Evolutionary conservation across 257 asterid genomes (phyloP), one percentile per base, ranked within the genome.

Genomic region (Agastache rugosa): DNA sequence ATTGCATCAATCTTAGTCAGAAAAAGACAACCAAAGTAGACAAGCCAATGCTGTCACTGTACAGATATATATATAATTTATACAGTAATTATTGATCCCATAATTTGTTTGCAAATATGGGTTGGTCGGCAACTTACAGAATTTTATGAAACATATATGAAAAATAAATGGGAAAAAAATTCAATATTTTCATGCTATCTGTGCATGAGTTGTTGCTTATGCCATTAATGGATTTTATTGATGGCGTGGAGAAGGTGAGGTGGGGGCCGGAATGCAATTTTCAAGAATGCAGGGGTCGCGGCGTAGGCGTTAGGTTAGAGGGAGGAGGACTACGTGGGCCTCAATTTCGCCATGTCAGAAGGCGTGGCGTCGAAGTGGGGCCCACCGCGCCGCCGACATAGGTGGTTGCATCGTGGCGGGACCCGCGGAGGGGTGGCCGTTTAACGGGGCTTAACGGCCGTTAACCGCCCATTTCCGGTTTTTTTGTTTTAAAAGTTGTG

Each of bases 341-440:
- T 15, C 35, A 16, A 35, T 72, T 59, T 22, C 25, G 82, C 79
- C 94, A 80, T 87, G 82, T 87, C 75, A 72, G 58, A n/a, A 42
- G 50, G 59, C 41, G 58, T 44, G 64, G 64, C 63, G 63, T 55
- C 41, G 67, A 63, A 7, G 58, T 69, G 47, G 50, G 74, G 77
- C 10, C 42, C 22, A 1, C 20, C 12, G 80, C 27, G 69, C 45
- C 51, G 58, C 79, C 76, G 83, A 73, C 73, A 59, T 73, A 17
- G 82, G 88, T 88, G 75, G 90, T 82, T 88, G 81, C 83, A 79
- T 77, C 60, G 88, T 83, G 93, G 96, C 74, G 91, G 92, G 87
- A 79, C 78, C 86, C 86, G 39, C 53, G 4, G 37, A 6, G 69
- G 20, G 68, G 27, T 77, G 71, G 63, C 58, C 78, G 77, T 39